Evolutionary conservation across 2,329 filamentous ascomycete species (phyloP).

Genomic region (Epichloe sp.): DNA sequence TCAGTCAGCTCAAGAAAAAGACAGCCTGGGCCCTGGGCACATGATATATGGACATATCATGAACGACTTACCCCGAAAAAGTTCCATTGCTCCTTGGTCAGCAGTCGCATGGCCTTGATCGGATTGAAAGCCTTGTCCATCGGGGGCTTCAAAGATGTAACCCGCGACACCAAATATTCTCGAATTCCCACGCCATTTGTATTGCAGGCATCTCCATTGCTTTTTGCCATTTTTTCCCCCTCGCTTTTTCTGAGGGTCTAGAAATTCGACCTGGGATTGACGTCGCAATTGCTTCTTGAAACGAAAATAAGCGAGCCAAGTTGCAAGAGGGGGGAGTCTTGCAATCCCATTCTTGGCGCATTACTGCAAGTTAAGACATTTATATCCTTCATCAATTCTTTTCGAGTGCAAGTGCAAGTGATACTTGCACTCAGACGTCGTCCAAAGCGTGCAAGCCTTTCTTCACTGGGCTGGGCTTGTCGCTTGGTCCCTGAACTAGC

Average conservation of each 20-base stretch:
- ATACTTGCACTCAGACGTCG: not conserved
- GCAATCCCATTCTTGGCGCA: too few species aligned
- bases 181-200: not conserved
- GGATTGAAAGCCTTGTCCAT: not conserved
- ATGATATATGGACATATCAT: too few species aligned
- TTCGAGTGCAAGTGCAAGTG: too few species aligned
- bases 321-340: too few species aligned
- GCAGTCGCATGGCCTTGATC: not conserved
- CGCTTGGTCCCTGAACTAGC: not conserved
- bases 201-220: not conserved
- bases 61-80: not conserved
- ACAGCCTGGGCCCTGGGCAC: too few species aligned
- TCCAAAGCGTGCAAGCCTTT: not conserved
- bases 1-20: too few species aligned
- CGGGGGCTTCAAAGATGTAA: not conserved
- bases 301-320: too few species aligned
- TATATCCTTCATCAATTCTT: too few species aligned
- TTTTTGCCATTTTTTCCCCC: not conserved
- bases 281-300: too few species aligned
- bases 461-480: not conserved
- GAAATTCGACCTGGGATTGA: too few species aligned
- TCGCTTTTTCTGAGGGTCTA: not conserved
- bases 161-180: not conserved
- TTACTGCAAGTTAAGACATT: too few species aligned
- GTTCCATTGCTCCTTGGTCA: not conserved